Base-by-base conservation (phyloP, 2,329 filamentous ascomycete genomes). In the Arthrobotrys entomopaga region DNA sequence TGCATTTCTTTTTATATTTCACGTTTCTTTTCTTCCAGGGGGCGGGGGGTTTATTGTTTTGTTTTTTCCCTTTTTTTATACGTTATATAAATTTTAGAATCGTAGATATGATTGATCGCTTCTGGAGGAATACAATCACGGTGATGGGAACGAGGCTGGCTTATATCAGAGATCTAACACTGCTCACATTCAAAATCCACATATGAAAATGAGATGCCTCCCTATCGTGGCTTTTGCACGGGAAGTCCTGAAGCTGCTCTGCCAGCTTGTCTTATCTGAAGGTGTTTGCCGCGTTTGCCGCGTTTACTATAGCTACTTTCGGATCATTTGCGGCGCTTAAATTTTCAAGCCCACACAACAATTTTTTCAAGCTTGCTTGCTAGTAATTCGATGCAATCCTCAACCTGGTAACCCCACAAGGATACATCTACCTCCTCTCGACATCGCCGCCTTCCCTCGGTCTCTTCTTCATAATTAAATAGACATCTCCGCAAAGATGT, bases 311-410 rank as follows among this genome's bases (percentile, higher is more conserved):
- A 46, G 69, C 50, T 60, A 34, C 19, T 65, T 73, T 46, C 5
- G 56, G 48, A 15, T 38, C 10, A n/a, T 24, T 38, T 24, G 6
- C 43, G 20, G 69, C 56, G 40, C 29, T 56, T 61, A 56, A 65
- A 66, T 65, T 73, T 73, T 73, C 60, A 34, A 65, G 50, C 69
- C 46, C 69, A 73, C 69, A 73, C 69, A 73, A 73, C 69, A 73
- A 65, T 65, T 65, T 65, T 73, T 65, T 50, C 49, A 59, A 42
- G 43, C 19, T 56, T 52, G 58, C 57, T 49, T 57, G 49, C 48
- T 53, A n/a, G 29, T 52, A 43, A 40, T 46, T 58, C 43, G 54
- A 60, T 52, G 53, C 66, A 57, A 64, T 22, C 46, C 50, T 52
- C 59, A 52, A 58, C 59, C 67, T 15, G 43, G 48, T 58, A 63